phyloP scores from a whole-genome alignment of 1,284 basidiomycete genomes.

The Leucoagaricus sp. region DNA sequence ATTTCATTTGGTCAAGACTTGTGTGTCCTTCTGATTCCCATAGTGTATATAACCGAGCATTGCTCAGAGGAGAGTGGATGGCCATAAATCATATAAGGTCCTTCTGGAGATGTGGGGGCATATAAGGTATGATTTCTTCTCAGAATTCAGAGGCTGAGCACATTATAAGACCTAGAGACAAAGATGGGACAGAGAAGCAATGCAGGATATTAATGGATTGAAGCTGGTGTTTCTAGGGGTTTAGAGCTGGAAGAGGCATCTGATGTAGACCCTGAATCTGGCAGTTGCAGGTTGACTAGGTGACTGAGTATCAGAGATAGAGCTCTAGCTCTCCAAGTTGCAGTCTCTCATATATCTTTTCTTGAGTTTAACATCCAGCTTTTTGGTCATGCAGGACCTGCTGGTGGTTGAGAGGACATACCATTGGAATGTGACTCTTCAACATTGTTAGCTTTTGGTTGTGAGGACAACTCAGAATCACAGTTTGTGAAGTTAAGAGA shows the following conservation, averaged over 20 bases:
- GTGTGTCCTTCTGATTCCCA: slow-evolving; percentile 50
- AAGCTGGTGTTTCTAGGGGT: not conserved
- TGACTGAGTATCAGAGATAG: slow-evolving; percentile 51
- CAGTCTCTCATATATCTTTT: slow-evolving; percentile 30
- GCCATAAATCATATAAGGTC: slow-evolving; percentile 57
- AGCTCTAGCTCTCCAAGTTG: slow-evolving; percentile 51
- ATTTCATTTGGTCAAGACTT: slow-evolving; percentile 27
- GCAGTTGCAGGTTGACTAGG: not conserved
- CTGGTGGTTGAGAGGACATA: slow-evolving; percentile 24
- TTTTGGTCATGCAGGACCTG: slow-evolving; percentile 50
- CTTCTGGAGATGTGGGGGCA: slow-evolving; percentile 58
- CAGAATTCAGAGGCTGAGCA: slow-evolving; percentile 41
- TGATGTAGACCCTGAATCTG: not conserved
- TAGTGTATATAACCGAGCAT: slow-evolving; percentile 47
- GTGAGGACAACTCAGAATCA: not conserved
- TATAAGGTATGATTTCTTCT: slow-evolving; percentile 45
- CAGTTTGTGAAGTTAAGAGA: not conserved
- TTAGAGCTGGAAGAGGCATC: not conserved
- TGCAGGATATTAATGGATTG: not conserved
- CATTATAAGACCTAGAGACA: slow-evolving; percentile 46
- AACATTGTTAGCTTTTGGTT: slow-evolving; percentile 6
- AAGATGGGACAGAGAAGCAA: slow-evolving; percentile 52
- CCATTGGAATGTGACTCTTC: slow-evolving; percentile 14
- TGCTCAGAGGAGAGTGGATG: slow-evolving; percentile 53
- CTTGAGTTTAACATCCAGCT: slow-evolving; percentile 43